phyloP scores from a whole-genome alignment of 2,329 filamentous ascomycete genomes.

The Coccinonectria pachysandricola region DNA sequence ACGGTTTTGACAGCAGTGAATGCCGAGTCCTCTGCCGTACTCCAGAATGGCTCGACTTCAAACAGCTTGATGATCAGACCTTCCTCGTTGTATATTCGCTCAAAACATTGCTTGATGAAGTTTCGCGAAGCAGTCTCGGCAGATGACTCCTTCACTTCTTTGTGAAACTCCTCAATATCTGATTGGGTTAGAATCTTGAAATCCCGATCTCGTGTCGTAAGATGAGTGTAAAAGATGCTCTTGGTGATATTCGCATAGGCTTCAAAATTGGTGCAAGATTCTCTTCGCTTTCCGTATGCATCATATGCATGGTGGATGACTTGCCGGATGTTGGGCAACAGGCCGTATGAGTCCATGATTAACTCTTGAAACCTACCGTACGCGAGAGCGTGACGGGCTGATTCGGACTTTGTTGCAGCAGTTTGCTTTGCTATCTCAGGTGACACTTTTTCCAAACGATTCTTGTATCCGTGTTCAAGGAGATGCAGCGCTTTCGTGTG shows the following conservation, averaged over 20 bases:
- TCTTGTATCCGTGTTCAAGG: slow-evolving; percentile 47
- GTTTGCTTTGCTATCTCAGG: slow-evolving; percentile 46
- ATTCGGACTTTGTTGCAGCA: slow-evolving; percentile 44
- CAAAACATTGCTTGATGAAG: slow-evolving; percentile 50
- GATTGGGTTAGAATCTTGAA: slow-evolving; percentile 42
- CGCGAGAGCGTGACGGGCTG: slow-evolving; percentile 47
- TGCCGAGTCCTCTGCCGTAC: slow-evolving; percentile 36
- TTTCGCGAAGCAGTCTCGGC: slow-evolving; percentile 46
- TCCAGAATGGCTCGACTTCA: slow-evolving; percentile 43
- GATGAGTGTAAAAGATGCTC: slow-evolving; percentile 45
- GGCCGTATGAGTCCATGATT: slow-evolving; percentile 43
- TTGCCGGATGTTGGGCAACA: slow-evolving; percentile 46
- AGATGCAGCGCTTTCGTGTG: slow-evolving; percentile 57
- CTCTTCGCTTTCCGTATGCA: slow-evolving; percentile 35
- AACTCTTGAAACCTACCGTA: slow-evolving; percentile 52
- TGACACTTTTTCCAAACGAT: slow-evolving; percentile 41
- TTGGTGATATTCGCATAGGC: slow-evolving; percentile 44
- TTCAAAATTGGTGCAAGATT: slow-evolving; percentile 33
- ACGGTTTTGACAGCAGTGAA: slow-evolving; percentile 40
- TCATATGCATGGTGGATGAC: slow-evolving; percentile 43
- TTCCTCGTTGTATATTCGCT: slow-evolving; percentile 45
- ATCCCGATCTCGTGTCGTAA: slow-evolving; percentile 42
- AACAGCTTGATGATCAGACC: slow-evolving; percentile 46
- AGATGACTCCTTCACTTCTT: slow-evolving; percentile 38
- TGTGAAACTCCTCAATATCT: slow-evolving; percentile 44